These are phyloP conservation scores for Lizonia empirigonia DNA, from an alignment of 2,329 filamentous ascomycete genomes.

Conservation along the genomic window DNA sequence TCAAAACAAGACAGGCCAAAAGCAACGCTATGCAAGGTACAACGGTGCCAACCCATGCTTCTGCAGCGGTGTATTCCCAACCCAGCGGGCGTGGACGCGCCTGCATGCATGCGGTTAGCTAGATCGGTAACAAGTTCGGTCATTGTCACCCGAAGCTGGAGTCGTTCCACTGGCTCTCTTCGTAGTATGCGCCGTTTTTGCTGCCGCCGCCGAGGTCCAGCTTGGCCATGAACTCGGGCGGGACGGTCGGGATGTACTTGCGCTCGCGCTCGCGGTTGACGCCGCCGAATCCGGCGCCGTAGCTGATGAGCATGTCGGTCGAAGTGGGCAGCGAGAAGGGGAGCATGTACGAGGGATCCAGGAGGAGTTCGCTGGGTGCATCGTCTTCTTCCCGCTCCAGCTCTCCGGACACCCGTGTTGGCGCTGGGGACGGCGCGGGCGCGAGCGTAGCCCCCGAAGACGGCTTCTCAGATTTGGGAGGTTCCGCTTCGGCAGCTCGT, in stretches of 20 bases:
- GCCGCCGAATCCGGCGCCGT: constrained; percentile 92
- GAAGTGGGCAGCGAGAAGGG: constrained; percentile 95
- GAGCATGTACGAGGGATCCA: constrained; percentile 90
- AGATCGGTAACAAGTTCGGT: no score
- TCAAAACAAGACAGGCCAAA: no score
- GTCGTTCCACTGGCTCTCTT: constrained; percentile 42
- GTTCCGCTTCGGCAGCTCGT: constrained; percentile 41
- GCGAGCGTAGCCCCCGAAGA: constrained; percentile 26
- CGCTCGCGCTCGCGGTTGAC: constrained; percentile 88
- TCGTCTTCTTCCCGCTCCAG: constrained; percentile 71
- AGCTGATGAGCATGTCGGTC: constrained; percentile 96
- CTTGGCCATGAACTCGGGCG: constrained; percentile 89
- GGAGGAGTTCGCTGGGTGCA: constrained; percentile 73
- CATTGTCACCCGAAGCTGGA: constrained; percentile 41
- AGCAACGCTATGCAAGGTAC: background rate
- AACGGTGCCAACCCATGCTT: background rate
- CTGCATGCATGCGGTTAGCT: constrained; percentile 4
- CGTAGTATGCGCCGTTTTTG: constrained; percentile 38
- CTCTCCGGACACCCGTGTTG: constrained; percentile 41
- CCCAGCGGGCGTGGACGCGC: constrained; percentile 7
- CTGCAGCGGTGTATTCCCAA: background rate
- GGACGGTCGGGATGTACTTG: constrained; percentile 95
- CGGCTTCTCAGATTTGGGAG: constrained; percentile 41
- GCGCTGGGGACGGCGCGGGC: constrained; percentile 40
- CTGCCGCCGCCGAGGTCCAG: constrained; percentile 65